Evolutionary conservation across 495 filamentous ascomycete genomes (phyloP), one percentile per base, ranked within the genome.

Genomic region (Podospora tetraspora): DNA sequence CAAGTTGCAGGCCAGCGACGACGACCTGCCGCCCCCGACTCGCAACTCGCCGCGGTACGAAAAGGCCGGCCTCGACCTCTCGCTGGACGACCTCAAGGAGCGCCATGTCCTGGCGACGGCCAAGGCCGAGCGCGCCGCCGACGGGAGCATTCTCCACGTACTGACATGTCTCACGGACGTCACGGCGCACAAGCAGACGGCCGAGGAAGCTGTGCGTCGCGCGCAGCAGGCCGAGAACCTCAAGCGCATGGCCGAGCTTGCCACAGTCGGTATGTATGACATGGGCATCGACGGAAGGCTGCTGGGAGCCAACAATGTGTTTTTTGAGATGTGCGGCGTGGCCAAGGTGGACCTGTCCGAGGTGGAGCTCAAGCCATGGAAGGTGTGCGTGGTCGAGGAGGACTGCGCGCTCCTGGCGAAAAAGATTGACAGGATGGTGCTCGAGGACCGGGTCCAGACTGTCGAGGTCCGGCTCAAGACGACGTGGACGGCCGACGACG

Each of bases 221-320:
- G 80, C 80, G 9, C 79, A 82, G 66, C 79, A 83, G 64, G 79
- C 80, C 2, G 79, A 83, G 67, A 82, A 83, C 63, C 77, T 83
- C 63, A 83, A 82, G 69, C 77, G 80, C 52, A 81, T 83, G 79
- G 79, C 80, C 57, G 79, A 83, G 61, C 78, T 77, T 60, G 79
- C 80, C 5, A 83, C 80, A 2, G 80, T 83, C 24, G 80, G 80
- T 64, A 79, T 83, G 78, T 83, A 80, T 66, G 80, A 83, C 37
- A 81, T 83, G 79, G 74, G 78, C 37, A 76, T 83, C 3, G 73
- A 80, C 13, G 80, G 80, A 10, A 72, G 77, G 11, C 72, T 83
- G 34, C 69, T 82, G 10, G 75, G 77, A 1, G 80, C 80, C 21
- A 83, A 83, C 64, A 76, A 80, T 56, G 78, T 81, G 12, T 83